Base-by-base conservation (phyloP, 2,329 filamentous ascomycete genomes). In the Exophiala bonariae region DNA sequence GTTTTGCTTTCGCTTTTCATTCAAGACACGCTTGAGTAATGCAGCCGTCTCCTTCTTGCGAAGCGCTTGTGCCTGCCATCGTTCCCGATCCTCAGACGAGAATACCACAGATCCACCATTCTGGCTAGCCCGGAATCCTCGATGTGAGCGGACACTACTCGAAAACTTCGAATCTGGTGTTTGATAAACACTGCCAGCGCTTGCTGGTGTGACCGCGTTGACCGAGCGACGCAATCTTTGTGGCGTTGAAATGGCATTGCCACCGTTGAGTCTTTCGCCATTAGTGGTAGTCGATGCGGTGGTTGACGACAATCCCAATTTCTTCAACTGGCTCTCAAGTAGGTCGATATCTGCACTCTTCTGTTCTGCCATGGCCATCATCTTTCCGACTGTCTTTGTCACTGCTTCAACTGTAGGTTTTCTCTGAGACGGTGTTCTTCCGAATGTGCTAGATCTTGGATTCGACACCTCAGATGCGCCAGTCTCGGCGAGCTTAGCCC, bases 361-460 rank as follows among this genome's bases (percentile, higher is more conserved):
- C 70, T 89, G 89, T 74, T 97, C 89, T 0, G 87, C 87, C 85
- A 96, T 92, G 50, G 76, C 80, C 26, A 91, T 96, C 86, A 99
- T 91, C 63, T 93, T 96, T 48, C 77, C 76, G 56, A 99, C 95
- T 1, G 93, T 99, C 50, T 87, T 88, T 58, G 91, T 85, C 16
- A 99, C 88, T 0, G 89, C 89, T 59, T 96, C 93, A 8, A 96
- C 88, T 0, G 91, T 96, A 0, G 93, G 93, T 3, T 85, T 80
- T 41, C 77, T 75, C 26, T 77, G 56, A 73, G 56, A 42, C 59
- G 33, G 49, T 51, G 48, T 50, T 32, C 58, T 45, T 22, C 57
- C 50, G 23, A 56, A 32, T 23, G 46, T 34, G 16, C 49, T 47
- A 2, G 63, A 61, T 20, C 63, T 78, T 33, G 72, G 70, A 2